phyloP scores from a whole-genome alignment of 768 basidiomycete species.

The Boletus sp. region DNA sequence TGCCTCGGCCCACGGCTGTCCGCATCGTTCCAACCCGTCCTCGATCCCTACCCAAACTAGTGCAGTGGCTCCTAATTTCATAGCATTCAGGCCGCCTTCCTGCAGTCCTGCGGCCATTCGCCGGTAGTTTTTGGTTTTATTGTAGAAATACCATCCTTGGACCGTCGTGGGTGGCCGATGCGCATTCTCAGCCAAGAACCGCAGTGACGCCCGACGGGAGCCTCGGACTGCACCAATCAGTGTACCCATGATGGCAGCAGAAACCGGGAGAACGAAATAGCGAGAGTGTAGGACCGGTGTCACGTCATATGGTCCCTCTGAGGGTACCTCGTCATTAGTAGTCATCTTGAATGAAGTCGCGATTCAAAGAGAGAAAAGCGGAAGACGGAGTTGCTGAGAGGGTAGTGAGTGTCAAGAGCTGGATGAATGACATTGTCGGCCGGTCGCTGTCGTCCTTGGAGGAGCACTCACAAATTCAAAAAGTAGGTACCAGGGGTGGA shows the following conservation, averaged over 20 bases:
- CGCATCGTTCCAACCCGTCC: slow-evolving; percentile 39
- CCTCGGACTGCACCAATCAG: slow-evolving; percentile 72
- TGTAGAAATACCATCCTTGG: slow-evolving; percentile 94
- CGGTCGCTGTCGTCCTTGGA: background rate
- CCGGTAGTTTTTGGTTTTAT: slow-evolving; percentile 92
- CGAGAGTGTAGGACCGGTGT: slow-evolving; percentile 40
- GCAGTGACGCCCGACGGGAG: slow-evolving; percentile 64
- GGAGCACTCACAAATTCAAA: no score
- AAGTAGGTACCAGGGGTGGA: no score
- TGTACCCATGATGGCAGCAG: slow-evolving; percentile 59
- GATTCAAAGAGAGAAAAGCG: background rate
- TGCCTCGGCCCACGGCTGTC: slow-evolving; percentile 36
- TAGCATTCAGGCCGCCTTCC: slow-evolving; percentile 57
- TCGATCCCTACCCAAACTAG: slow-evolving; percentile 49
- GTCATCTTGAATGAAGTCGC: slow-evolving; percentile 16
- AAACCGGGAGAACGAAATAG: slow-evolving; percentile 57
- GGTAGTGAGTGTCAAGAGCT: background rate
- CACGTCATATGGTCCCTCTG: slow-evolving; percentile 23
- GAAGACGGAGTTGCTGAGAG: background rate
- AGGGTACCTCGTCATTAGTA: slow-evolving; percentile 1
- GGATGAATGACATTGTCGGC: background rate
- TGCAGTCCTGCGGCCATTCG: slow-evolving; percentile 71
- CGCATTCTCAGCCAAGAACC: slow-evolving; percentile 89
- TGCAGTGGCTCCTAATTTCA: slow-evolving; percentile 46
- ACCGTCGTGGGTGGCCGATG: slow-evolving; percentile 83